Conservation (phyloP, 2,329 filamentous ascomycete species). For the Knoxdaviesia proteae region DNA sequence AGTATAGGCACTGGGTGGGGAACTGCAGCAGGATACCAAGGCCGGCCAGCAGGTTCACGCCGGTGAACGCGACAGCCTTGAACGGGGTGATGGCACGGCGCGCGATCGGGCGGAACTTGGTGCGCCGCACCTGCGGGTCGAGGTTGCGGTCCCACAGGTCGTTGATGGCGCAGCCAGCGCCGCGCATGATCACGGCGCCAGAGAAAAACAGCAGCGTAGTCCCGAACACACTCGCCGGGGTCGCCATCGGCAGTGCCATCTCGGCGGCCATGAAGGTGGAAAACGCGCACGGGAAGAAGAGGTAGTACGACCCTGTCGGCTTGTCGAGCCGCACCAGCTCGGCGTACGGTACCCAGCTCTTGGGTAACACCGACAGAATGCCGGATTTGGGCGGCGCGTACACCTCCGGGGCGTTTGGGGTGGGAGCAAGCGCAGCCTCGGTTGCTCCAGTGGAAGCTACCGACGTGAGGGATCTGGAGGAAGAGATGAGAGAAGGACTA, state of each 20-base stretch:
- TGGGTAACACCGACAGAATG: slow-evolving; percentile 46
- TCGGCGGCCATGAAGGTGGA: slow-evolving; percentile 64
- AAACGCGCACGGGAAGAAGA: slow-evolving; percentile 72
- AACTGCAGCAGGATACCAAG: slow-evolving; percentile 59
- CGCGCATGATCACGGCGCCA: slow-evolving; percentile 68
- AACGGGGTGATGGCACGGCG: slow-evolving; percentile 54
- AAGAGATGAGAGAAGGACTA: not conserved
- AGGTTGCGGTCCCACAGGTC: slow-evolving; percentile 81
- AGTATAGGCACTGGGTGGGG: slow-evolving; percentile 51
- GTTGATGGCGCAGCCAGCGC: slow-evolving; percentile 75
- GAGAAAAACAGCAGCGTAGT: slow-evolving; percentile 51
- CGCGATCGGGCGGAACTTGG: slow-evolving; percentile 60
- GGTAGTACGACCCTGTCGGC: slow-evolving; percentile 62
- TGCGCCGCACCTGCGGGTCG: slow-evolving; percentile 60
- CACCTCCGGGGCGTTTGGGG: slow-evolving; percentile 4
- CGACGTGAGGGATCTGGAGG: not conserved
- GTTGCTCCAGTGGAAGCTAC: not conserved
- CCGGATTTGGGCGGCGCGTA: slow-evolving; percentile 55
- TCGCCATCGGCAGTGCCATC: slow-evolving; percentile 37
- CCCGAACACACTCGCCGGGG: slow-evolving; percentile 38
- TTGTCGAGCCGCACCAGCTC: slow-evolving; percentile 69
- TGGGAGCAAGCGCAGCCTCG: not conserved
- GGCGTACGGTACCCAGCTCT: slow-evolving; percentile 56
- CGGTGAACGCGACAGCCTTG: slow-evolving; percentile 53
- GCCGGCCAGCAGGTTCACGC: slow-evolving; percentile 51